Base-by-base conservation (phyloP, 768 basidiomycete genomes). In the Xanthoconium purpureum region DNA sequence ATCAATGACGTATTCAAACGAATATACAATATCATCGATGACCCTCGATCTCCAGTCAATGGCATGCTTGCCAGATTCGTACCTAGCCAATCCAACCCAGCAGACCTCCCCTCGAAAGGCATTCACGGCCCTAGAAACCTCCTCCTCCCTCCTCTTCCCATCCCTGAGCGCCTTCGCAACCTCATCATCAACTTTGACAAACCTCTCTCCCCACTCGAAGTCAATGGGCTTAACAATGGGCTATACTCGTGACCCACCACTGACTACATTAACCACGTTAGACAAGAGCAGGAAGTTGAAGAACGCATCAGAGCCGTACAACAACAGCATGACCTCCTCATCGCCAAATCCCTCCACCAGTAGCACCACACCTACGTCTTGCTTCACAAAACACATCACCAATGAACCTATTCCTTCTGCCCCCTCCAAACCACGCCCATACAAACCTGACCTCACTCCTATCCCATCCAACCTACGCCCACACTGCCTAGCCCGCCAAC, bases 11-110 rank as follows among this genome's bases (percentile, higher is more conserved):
- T 32, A 10, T 46, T 46, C 30, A 46, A 46, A 17, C 29, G 6
- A 15, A 29, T 46, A 0, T 29, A 46, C 17, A 1, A 17, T 6
- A 10, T 46, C 44, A 1, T 30, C 2, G 17, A n/a, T 6, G 8
- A 15, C 5, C 0, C 3, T 2, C 0, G 13, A 24, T 24, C 4
- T 5, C 14, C 0, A 1, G 0, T 44, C 4, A 14, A 1, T 0
- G 5, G 24, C 0, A 2, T 44, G 6, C 5, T 6, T 10, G 7
- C 12, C 6, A 3, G 1, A 2, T 44, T 5, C 5, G 5, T 44
- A 1, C 43, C 43, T 5, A 29, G 28, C 5, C 28, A 44, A 44
- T 8, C 43, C 17, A 7, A 15, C 28, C 24, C 24, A 24, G 24
- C 24, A 24, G 24, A 24, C 4, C 24, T 4, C 24, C 24, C 4